Conservation (phyloP, 371 early-diverging fungal species). For the Mortierella sp. region DNA sequence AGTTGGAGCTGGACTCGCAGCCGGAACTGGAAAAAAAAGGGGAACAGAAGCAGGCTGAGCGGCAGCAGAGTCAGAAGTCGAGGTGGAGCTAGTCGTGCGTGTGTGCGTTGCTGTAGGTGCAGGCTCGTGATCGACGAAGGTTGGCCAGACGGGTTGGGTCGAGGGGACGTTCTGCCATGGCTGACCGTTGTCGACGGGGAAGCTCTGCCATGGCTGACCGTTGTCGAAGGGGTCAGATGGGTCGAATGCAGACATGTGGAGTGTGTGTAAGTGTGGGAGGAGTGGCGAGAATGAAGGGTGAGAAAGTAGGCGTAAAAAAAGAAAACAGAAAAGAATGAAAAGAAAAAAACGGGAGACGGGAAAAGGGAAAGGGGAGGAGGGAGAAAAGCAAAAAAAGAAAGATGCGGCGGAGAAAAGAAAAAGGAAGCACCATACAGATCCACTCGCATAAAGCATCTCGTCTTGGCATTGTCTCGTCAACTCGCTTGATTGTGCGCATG, state of each 20-base stretch:
- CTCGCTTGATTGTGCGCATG: neutral
- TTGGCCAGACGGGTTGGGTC: conserved; percentile 17
- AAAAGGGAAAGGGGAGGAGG: neutral
- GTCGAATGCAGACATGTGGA: conserved; percentile 18
- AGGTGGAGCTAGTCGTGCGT: neutral
- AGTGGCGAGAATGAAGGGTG: neutral
- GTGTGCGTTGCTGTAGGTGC: neutral
- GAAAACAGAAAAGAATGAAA: neutral
- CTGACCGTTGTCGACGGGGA: conserved; percentile 34
- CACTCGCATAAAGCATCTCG: neutral
- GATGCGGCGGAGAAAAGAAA: conserved; percentile 2
- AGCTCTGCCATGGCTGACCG: conserved; percentile 36
- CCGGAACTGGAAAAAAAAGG: neutral
- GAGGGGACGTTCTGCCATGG: conserved; percentile 38
- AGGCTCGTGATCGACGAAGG: neutral
- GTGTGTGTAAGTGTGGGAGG: neutral
- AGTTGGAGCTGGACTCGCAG: neutral
- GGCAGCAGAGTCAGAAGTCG: neutral
- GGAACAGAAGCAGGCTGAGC: too few species aligned
- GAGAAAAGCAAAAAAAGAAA: neutral
- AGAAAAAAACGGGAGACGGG: neutral
- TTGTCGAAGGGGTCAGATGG: conserved; percentile 41
- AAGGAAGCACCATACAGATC: neutral
- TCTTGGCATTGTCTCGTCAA: too few species aligned
- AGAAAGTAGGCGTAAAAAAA: neutral